phyloP scores from a whole-genome alignment of 1,284 basidiomycete species.

The Puccinia hordei region DNA sequence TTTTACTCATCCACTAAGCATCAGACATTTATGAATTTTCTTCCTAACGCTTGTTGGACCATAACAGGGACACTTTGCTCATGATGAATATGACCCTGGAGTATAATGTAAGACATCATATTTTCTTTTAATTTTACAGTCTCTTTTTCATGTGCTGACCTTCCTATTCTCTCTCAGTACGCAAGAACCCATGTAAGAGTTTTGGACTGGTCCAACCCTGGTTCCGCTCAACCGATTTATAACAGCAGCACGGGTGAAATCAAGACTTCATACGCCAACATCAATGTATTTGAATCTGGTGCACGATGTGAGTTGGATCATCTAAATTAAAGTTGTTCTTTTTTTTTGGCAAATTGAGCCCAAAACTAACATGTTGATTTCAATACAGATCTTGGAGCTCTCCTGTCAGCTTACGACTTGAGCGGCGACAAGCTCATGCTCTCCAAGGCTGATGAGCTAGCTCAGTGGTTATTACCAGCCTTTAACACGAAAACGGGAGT shows the following conservation, averaged over 20 bases:
- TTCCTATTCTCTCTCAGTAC: constrained; percentile 11
- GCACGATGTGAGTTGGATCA: constrained; percentile 33
- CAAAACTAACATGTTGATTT: background rate
- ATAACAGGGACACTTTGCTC: constrained; percentile 45
- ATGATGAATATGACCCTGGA: constrained; percentile 51
- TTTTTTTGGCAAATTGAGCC: background rate
- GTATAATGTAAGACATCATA: constrained; percentile 34
- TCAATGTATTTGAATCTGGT: constrained; percentile 44
- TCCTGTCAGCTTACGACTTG: constrained; percentile 49
- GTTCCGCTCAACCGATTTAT: background rate
- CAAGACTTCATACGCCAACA: constrained; percentile 21
- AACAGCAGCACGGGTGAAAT: constrained; percentile 1
- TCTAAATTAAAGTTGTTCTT: background rate
- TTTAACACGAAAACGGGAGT: constrained; percentile 63
- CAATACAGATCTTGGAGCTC: constrained; percentile 35
- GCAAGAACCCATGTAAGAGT: constrained; percentile 48
- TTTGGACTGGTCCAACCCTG: constrained; percentile 46
- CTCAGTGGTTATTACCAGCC: constrained; percentile 67
- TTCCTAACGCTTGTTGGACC: background rate
- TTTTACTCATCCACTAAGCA: background rate
- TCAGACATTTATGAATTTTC: background rate
- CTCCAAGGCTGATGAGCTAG: constrained; percentile 68
- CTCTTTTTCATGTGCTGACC: background rate
- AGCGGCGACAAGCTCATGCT: constrained; percentile 60
- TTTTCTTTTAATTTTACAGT: background rate